Base-by-base conservation (phyloP, 805 yeast species). In the Candida qinlingensis region DNA sequence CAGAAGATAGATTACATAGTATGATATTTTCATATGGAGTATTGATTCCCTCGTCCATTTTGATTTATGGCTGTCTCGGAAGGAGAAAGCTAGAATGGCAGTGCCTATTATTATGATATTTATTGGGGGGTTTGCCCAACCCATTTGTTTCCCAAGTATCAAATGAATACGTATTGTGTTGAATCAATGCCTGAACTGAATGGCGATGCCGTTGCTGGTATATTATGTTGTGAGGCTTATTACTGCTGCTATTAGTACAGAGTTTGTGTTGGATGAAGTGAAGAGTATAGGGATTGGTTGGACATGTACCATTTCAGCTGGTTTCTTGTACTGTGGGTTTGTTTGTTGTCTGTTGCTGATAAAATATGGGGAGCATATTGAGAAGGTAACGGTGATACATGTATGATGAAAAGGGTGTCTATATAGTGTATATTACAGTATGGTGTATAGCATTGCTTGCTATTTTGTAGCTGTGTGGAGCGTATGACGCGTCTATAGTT, bases 111-210 rank as follows among this genome's bases (percentile, higher is more conserved):
- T 79, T 2, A 64, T 70, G 49, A 63, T 79, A 71, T 77, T 77
- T 51, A 28, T 71, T 25, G 66, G 69, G 42, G 84, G 80, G 0
- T 48, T 76, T 41, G 76, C 75, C 0, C 84, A 80, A 57, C 76
- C 82, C 0, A 63, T 73, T 28, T 60, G 71, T 8, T 80, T 77
- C 55, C 81, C 84, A 1, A 70, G 76, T 13, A 57, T 76, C 37
- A 80, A n/a, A n/a, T n/a, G n/a, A n/a, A 80, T 54, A 73, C 83
- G 3, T 80, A 80, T 56, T 77, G 83, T 62, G 77, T 79, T 28
- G 85, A 80, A 54, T 72, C 78, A 5, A 68, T 77, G 73, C 82
- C 83, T 1, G 69, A 74, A 33, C 57, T 79, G 40, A 71, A 69
- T 34, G 80, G 83, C 25, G 83, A 75, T 56, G 83, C 80, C 1